Conservation (phyloP, 2,329 filamentous ascomycete genomes). For the Aspergillus novoparasiticus region DNA sequence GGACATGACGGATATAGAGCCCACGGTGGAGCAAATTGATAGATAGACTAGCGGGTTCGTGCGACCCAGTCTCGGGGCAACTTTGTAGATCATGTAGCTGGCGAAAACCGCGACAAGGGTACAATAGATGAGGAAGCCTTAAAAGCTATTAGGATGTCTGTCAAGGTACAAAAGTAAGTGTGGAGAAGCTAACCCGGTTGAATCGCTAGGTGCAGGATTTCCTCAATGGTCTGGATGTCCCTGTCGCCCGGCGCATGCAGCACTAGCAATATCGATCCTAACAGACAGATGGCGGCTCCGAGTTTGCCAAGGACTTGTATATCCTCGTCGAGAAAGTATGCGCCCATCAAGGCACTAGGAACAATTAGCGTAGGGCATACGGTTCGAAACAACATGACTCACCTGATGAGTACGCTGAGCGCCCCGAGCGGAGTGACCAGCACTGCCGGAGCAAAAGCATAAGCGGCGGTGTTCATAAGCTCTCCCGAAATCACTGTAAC, state of each 20-base stretch:
- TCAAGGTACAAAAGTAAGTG: background rate
- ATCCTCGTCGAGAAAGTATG: slow-evolving; percentile 90
- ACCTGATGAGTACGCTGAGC: slow-evolving; percentile 87
- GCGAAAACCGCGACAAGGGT: slow-evolving; percentile 79
- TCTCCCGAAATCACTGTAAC: slow-evolving; percentile 60
- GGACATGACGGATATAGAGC: slow-evolving; percentile 97
- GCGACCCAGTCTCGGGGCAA: slow-evolving; percentile 86
- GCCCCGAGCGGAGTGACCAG: slow-evolving; percentile 93
- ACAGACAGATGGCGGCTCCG: slow-evolving; percentile 92
- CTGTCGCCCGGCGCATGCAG: slow-evolving; percentile 94
- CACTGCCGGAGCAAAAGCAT: slow-evolving; percentile 98
- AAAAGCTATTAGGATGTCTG: slow-evolving; percentile 6
- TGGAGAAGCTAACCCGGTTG: slow-evolving; percentile 71
- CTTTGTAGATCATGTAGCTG: slow-evolving; percentile 91
- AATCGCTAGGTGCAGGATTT: slow-evolving; percentile 87
- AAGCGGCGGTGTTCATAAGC: slow-evolving; percentile 95
- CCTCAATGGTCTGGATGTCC: slow-evolving; percentile 85
- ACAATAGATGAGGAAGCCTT: slow-evolving; percentile 90
- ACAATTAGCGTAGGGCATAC: slow-evolving; percentile 3
- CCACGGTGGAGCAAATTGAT: slow-evolving; percentile 96
- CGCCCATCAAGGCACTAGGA: slow-evolving; percentile 78
- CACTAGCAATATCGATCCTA: slow-evolving; percentile 95
- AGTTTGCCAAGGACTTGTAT: slow-evolving; percentile 90
- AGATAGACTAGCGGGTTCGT: slow-evolving; percentile 95
- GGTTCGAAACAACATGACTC: slow-evolving; percentile 23